Conservation (phyloP, 768 basidiomycete genomes). For the Asterophora parasitica region DNA sequence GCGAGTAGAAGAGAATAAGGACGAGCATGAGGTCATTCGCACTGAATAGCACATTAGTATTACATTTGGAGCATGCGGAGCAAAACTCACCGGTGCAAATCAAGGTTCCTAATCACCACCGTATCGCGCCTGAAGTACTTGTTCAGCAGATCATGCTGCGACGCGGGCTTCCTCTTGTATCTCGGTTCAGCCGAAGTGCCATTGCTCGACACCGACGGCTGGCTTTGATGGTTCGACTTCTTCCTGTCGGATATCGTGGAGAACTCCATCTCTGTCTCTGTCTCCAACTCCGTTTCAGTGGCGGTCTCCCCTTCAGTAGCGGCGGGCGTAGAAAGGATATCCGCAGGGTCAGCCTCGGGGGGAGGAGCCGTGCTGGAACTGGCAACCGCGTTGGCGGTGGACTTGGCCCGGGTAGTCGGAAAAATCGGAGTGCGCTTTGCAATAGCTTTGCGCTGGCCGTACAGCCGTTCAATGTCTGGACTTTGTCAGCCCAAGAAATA, state of each 20-base stretch:
- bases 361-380: slow-evolving; percentile 12
- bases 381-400: slow-evolving; percentile 10
- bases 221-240: slow-evolving; percentile 25
- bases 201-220: slow-evolving; percentile 26
- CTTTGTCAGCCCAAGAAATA: slow-evolving; percentile 1
- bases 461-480: slow-evolving; percentile 90
- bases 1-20: slow-evolving; percentile 66
- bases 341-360: slow-evolving; percentile 22
- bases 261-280: slow-evolving; percentile 52
- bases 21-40: slow-evolving; percentile 81
- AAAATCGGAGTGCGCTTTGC: slow-evolving; percentile 73
- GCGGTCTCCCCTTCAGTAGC: slow-evolving; percentile 70
- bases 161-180: slow-evolving; percentile 32
- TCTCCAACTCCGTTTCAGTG: slow-evolving; percentile 66
- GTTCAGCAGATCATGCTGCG: slow-evolving; percentile 86
- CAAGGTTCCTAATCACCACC: slow-evolving; percentile 75
- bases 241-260: slow-evolving; percentile 17
- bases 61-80: too few relatives aligned
- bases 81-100: slow-evolving; percentile 65
- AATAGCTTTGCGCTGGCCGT: slow-evolving; percentile 88
- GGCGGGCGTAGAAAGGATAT: slow-evolving; percentile 49
- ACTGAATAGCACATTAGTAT: slow-evolving; percentile 35
- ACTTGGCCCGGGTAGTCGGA: slow-evolving; percentile 14
- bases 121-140: slow-evolving; percentile 89
- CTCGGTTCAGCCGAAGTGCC: slow-evolving; percentile 12